Conservation (phyloP, 495 filamentous ascomycete genomes). For the Neurospora tetrasperma region DNA sequence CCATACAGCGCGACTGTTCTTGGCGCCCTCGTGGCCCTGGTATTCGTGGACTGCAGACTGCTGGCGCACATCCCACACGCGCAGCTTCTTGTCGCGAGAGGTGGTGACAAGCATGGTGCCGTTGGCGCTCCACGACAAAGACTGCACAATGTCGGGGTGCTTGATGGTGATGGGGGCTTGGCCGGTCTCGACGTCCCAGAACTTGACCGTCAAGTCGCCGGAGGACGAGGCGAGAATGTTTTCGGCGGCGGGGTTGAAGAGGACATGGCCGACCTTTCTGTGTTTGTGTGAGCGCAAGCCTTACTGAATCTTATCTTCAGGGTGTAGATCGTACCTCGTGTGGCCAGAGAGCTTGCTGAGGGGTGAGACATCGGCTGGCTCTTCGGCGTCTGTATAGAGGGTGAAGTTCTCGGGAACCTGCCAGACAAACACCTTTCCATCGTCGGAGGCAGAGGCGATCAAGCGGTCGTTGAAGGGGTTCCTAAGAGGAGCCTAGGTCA, state of each 20-base stretch:
- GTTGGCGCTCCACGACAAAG: conserved; percentile 89
- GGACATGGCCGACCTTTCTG: conserved; percentile 91
- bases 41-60: conserved; percentile 79
- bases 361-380: conserved; percentile 70
- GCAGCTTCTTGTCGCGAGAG: conserved; percentile 93
- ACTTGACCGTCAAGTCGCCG: conserved; percentile 87
- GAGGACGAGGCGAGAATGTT: conserved; percentile 93
- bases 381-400: conserved; percentile 70
- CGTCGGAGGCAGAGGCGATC: conserved; percentile 89
- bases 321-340: conserved; percentile 34
- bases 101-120: conserved; percentile 85
- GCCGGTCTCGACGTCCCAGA: conserved; percentile 89
- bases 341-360: conserved; percentile 71
- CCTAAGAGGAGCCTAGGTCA: conserved; percentile 42
- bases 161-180: conserved; percentile 61
- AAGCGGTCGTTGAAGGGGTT: conserved; percentile 90
- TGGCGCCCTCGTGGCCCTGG: conserved; percentile 80
- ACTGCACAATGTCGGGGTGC: conserved; percentile 86
- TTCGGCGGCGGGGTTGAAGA: conserved; percentile 94
- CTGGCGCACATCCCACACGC: conserved; percentile 94
- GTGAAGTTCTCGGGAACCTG: conserved; percentile 84
- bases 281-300: conserved; percentile 5
- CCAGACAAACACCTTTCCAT: conserved; percentile 96
- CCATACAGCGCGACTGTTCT: conserved; percentile 94
- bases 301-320: background rate